phyloP scores from a whole-genome alignment of 2,329 filamentous ascomycete genomes.

The Hypomyces rosellus region DNA sequence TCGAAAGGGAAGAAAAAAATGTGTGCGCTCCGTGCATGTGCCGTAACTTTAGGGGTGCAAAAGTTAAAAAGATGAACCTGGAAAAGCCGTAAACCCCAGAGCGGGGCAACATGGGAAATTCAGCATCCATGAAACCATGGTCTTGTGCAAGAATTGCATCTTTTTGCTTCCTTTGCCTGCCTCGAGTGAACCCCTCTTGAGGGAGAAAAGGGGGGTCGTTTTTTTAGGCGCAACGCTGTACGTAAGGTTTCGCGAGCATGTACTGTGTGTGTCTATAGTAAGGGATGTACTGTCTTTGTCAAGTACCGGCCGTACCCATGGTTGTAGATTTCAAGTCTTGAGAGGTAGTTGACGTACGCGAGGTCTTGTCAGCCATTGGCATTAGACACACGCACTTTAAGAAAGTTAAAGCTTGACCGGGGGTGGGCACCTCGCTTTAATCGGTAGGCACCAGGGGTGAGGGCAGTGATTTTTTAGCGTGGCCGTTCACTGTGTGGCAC shows the following conservation, averaged over 20 bases:
- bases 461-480: too few species aligned
- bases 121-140: constrained; percentile 17
- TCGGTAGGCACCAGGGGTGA: too few species aligned
- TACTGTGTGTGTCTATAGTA: background rate
- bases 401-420: background rate
- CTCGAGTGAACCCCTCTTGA: background rate
- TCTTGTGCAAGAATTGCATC: constrained; percentile 23
- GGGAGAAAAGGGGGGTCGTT: too few species aligned
- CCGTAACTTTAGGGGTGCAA: constrained; percentile 1
- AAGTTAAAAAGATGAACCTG: too few species aligned
- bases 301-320: background rate
- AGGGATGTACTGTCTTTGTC: too few species aligned
- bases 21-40: too few species aligned
- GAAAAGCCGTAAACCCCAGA: background rate
- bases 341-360: background rate
- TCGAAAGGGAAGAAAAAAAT: too few species aligned
- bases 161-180: constrained; percentile 13
- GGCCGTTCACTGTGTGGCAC: background rate
- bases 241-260: background rate
- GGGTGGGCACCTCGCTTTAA: too few species aligned
- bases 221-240: too few species aligned
- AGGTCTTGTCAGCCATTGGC: background rate
- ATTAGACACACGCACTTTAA: background rate
- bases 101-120: constrained; percentile 12
- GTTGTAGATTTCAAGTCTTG: background rate